Evolutionary conservation across 2,329 filamentous ascomycete species (phyloP).

Genomic region (Hypoxylon sp.): DNA sequence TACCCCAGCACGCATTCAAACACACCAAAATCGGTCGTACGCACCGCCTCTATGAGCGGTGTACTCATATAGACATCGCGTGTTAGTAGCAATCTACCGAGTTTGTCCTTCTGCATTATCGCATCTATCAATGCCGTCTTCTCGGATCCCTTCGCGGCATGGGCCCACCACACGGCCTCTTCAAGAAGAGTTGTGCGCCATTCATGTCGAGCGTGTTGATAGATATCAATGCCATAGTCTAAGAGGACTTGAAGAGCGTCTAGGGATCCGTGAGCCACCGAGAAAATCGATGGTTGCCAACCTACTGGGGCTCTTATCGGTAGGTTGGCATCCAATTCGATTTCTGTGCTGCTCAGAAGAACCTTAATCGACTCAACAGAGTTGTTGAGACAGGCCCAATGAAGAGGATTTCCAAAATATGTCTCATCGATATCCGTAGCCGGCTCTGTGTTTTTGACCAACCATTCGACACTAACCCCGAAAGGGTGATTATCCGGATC

Average conservation of each 20-base stretch:
- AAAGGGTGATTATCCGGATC: constrained; percentile 7
- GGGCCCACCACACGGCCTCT: constrained; percentile 30
- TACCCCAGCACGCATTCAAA: constrained; percentile 34
- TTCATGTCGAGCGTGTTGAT: constrained; percentile 18
- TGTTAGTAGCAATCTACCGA: constrained; percentile 16
- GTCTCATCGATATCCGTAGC: constrained; percentile 1
- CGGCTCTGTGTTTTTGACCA: constrained; percentile 16
- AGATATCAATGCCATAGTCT: constrained; percentile 30
- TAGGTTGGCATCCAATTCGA: constrained; percentile 23
- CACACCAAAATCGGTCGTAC: constrained; percentile 30
- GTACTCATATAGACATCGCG: constrained; percentile 32
- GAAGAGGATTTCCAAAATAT: constrained; percentile 32
- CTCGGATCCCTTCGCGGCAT: constrained; percentile 26
- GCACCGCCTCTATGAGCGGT: constrained; percentile 33
- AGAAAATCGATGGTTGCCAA: constrained; percentile 24
- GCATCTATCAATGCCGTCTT: constrained; percentile 35
- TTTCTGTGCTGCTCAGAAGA: constrained; percentile 21
- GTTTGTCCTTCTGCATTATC: constrained; percentile 33
- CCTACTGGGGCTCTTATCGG: constrained; percentile 5
- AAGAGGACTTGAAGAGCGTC: constrained; percentile 33
- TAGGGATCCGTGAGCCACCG: constrained; percentile 31
- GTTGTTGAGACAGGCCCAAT: constrained; percentile 35
- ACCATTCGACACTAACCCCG: constrained; percentile 29
- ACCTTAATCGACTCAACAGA: constrained; percentile 31
- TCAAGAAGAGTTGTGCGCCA: constrained; percentile 21